phyloP scores from a whole-genome alignment of 1,284 basidiomycete species.

The Lentinula novae-zelandiae region DNA sequence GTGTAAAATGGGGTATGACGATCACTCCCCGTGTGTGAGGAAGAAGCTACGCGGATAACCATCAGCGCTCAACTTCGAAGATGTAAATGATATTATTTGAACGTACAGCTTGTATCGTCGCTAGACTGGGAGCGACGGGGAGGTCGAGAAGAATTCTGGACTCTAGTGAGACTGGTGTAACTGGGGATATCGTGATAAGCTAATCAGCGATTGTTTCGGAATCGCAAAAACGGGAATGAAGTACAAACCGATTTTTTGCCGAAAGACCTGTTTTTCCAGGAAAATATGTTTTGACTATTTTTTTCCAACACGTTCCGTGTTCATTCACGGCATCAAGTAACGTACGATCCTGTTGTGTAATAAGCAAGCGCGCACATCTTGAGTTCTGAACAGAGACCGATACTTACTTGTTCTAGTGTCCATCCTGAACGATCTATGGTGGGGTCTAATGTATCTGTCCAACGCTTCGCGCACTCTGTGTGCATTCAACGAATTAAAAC shows the following conservation, averaged over 20 bases:
- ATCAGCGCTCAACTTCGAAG: neutral
- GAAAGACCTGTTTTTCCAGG: constrained; percentile 27
- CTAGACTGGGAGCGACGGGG: neutral
- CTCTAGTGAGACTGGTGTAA: constrained; percentile 2
- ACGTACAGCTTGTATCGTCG: neutral
- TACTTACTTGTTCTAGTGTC: constrained; percentile 44
- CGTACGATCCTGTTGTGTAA: constrained; percentile 15
- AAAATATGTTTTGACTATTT: constrained; percentile 24
- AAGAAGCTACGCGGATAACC: neutral
- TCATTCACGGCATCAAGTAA: constrained; percentile 22
- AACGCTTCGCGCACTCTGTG: constrained; percentile 54
- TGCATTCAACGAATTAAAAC: constrained; percentile 10
- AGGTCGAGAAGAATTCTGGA: neutral
- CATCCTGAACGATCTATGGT: constrained; percentile 52
- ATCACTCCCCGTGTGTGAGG: neutral
- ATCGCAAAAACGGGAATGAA: neutral
- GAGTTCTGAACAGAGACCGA: neutral
- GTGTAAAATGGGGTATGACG: neutral
- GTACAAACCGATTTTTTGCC: constrained; percentile 25
- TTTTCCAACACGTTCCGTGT: constrained; percentile 25
- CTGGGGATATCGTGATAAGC: neutral
- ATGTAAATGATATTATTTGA: neutral
- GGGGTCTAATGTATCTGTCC: constrained; percentile 55
- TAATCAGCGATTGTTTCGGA: neutral
- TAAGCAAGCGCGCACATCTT: neutral